Conservation (phyloP, 805 yeast genomes). For the Suhomyces sp. region DNA sequence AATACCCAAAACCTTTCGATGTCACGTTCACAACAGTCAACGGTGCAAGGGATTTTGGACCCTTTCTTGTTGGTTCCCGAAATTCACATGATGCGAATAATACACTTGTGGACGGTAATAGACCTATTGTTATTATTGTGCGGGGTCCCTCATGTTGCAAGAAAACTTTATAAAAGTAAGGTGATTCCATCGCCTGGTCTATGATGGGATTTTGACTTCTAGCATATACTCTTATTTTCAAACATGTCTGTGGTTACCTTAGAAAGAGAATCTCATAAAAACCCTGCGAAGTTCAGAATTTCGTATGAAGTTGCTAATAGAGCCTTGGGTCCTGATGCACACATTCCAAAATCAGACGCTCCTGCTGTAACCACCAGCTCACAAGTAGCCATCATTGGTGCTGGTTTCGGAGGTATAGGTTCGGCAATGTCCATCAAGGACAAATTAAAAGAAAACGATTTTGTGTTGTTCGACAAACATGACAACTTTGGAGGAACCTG, state of each 20-base stretch:
- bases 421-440: slow-evolving; percentile 27
- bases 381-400: slow-evolving; percentile 38
- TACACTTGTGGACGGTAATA: too few relatives aligned
- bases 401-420: slow-evolving; percentile 42
- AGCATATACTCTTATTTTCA: too few relatives aligned
- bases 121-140: too few relatives aligned
- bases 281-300: slow-evolving; percentile 33
- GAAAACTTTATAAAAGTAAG: too few relatives aligned
- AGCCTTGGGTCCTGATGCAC: slow-evolving; percentile 24
- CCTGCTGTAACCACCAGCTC: slow-evolving; percentile 25
- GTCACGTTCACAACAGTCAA: too few relatives aligned
- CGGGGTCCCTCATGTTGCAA: too few relatives aligned
- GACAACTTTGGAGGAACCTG: slow-evolving; percentile 43
- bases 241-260: slow-evolving; percentile 16
- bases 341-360: slow-evolving; percentile 15
- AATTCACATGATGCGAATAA: too few relatives aligned
- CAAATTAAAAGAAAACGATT: slow-evolving; percentile 28
- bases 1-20: too few relatives aligned
- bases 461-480: slow-evolving; percentile 39
- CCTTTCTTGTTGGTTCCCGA: too few relatives aligned
- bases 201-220: too few relatives aligned
- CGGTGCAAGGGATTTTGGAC: too few relatives aligned
- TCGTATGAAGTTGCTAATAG: slow-evolving; percentile 24
- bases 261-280: slow-evolving; percentile 28
- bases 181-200: too few relatives aligned